These are phyloP conservation scores for Aspergillus intermedius DNA, from an alignment of 2,329 filamentous ascomycete genomes.

Conservation along the genomic window DNA sequence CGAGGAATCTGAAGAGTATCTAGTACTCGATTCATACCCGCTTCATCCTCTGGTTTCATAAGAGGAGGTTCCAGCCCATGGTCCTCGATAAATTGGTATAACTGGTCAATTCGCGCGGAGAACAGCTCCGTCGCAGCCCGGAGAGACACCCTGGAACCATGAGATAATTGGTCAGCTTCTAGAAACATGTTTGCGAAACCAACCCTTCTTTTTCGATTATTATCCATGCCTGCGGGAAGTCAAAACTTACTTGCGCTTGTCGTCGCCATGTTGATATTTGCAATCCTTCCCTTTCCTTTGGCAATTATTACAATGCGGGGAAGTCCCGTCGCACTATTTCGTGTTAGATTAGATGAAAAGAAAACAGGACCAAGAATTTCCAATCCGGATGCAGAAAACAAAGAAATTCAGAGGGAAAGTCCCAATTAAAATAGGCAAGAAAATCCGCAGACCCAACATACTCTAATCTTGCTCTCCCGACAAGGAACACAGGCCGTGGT, in stretches of 20 bases:
- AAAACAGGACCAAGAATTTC: neutral
- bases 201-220: too few species aligned
- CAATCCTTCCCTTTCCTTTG: slow-evolving; percentile 33
- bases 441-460: slow-evolving; percentile 13
- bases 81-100: slow-evolving; percentile 37
- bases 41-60: slow-evolving; percentile 35
- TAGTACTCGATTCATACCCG: slow-evolving; percentile 31
- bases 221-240: neutral
- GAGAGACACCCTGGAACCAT: slow-evolving; percentile 25
- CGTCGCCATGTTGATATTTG: slow-evolving; percentile 35
- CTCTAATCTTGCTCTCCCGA: slow-evolving; percentile 41
- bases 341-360: slow-evolving; percentile 1
- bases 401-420: neutral
- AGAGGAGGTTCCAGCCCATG: slow-evolving; percentile 33
- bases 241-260: slow-evolving; percentile 34
- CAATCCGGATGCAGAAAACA: neutral
- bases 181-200: neutral
- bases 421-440: slow-evolving; percentile 1
- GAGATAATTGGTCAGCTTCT: slow-evolving; percentile 6
- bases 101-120: slow-evolving; percentile 32
- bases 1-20: slow-evolving; percentile 32
- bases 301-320: slow-evolving; percentile 34
- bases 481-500: slow-evolving; percentile 42
- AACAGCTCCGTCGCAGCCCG: slow-evolving; percentile 32
- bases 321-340: slow-evolving; percentile 31